A percentile compares a stretch with the other conserved stretches of the same genome.
Evolutionary conservation across 352 stramenopile genomes (phyloP).

Genomic region (Aphanomyces euteiches): DNA sequence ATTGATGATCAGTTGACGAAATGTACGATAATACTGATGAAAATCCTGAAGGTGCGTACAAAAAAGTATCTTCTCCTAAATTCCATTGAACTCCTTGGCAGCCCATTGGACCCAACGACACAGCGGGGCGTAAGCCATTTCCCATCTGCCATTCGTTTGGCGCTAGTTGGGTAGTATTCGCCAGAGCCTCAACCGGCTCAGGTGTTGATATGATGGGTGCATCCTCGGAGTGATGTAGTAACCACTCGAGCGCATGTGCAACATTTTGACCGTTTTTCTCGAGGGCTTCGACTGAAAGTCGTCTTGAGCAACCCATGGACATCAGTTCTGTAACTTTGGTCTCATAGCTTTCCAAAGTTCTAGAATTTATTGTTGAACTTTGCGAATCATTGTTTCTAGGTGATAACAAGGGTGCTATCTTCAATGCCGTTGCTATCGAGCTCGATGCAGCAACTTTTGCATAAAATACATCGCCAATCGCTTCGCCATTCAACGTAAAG

Average conservation of each 20-base stretch:
- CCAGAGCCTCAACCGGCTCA: background rate
- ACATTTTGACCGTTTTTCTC: conserved; percentile 35
- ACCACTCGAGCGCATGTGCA: conserved; percentile 41
- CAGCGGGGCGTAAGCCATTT: conserved; percentile 4
- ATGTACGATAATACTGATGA: conserved; percentile 18
- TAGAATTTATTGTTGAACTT: background rate
- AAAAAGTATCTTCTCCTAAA: conserved; percentile 54
- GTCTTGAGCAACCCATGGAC: conserved; percentile 46
- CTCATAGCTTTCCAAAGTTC: conserved; percentile 5
- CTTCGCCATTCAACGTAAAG: conserved; percentile 62
- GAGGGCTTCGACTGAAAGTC: conserved; percentile 41
- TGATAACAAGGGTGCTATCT: conserved; percentile 6
- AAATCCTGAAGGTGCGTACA: background rate
- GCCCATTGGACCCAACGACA: conserved; percentile 49
- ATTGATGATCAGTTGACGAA: conserved; percentile 35
- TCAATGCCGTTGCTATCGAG: background rate
- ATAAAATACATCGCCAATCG: conserved; percentile 22
- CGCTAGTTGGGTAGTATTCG: background rate
- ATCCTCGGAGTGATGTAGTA: conserved; percentile 34
- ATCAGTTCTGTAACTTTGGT: conserved; percentile 45
- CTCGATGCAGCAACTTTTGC: background rate
- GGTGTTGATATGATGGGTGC: background rate
- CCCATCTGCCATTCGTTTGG: conserved; percentile 14
- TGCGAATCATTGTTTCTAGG: background rate
- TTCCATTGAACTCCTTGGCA: conserved; percentile 73